phyloP scores from a whole-genome alignment of 768 basidiomycete species.

The Phlebiopsis flavidoalba region DNA sequence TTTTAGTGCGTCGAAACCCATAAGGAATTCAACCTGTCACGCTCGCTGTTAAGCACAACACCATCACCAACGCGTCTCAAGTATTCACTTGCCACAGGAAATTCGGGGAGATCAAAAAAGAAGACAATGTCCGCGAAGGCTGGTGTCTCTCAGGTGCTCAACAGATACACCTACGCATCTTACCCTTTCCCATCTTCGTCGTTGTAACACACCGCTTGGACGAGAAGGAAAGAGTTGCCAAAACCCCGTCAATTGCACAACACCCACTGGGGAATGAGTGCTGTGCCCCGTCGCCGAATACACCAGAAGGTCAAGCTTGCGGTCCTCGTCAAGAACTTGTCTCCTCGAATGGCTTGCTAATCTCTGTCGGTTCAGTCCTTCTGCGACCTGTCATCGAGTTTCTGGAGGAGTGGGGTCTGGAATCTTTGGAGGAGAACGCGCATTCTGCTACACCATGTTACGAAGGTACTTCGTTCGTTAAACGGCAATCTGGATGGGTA shows the following conservation, averaged over 20 bases:
- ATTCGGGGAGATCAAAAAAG: conserved; percentile 96
- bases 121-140: conserved; percentile 98
- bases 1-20: conserved; percentile 90
- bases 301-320: conserved; percentile 98
- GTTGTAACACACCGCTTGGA: conserved; percentile 96
- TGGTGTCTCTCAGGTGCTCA: conserved; percentile 97
- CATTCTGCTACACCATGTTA: conserved; percentile 77
- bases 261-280: conserved; percentile 99
- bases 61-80: conserved; percentile 97
- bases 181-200: conserved; percentile 94
- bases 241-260: conserved; percentile 98
- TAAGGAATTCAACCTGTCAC: conserved; percentile 89
- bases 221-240: conserved; percentile 99
- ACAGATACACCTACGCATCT: conserved; percentile 99
- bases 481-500: conserved; percentile 99
- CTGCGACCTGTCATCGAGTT: conserved; percentile 97
- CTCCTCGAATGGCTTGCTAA: conserved; percentile 87
- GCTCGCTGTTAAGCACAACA: conserved; percentile 93
- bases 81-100: conserved; percentile 96
- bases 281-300: conserved; percentile 99
- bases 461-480: conserved; percentile 98
- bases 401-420: conserved; percentile 97
- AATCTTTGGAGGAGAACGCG: conserved; percentile 91
- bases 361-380: conserved; percentile 90
- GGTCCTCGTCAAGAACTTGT: conserved; percentile 94